A percentile compares a stretch with the other conserved stretches of the same genome.
Evolutionary conservation across 257 asterid species (phyloP).

Genomic region (Solanum pimpinellifolium): DNA sequence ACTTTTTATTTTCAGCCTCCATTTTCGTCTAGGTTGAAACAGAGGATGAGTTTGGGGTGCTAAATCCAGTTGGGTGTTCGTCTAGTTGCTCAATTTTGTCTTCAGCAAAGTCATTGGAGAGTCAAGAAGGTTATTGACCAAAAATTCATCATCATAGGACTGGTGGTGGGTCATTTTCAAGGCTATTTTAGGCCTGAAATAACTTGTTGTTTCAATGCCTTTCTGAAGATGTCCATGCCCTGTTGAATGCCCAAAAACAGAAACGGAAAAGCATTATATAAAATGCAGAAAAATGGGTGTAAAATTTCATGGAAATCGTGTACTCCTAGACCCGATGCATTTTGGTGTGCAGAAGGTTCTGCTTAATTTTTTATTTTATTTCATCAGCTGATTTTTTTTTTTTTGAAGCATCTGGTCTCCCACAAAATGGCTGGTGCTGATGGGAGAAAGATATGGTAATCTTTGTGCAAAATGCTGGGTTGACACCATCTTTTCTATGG

Average conservation of each 20-base stretch:
- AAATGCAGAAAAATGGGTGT: not conserved
- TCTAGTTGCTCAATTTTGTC: not conserved
- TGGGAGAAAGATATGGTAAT: conserved; percentile 82
- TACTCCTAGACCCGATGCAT: not conserved
- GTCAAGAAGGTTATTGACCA: no score
- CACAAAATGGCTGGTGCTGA: conserved; percentile 64
- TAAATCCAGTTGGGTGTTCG: not conserved
- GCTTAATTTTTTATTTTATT: not conserved
- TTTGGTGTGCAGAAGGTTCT: not conserved
- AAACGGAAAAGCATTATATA: no score
- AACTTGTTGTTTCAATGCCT: not conserved
- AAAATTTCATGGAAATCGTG: not conserved
- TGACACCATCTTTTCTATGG: not conserved
- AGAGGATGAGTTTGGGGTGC: not conserved
- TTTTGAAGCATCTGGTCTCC: conserved; percentile 62
- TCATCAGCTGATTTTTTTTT: not conserved
- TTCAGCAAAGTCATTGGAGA: not conserved
- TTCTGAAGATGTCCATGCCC: not conserved
- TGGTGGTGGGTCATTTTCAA: not conserved
- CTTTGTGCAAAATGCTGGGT: not conserved
- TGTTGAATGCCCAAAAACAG: no score
- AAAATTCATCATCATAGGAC: no score
- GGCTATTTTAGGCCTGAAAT: not conserved
- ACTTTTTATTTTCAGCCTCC: not conserved
- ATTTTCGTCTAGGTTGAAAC: not conserved